Evolutionary conservation across 345 rosid species (phyloP).

Genomic region (rapeseed (Brassica napus)): Da-Ae NC_063446.1:9853501-9854000

Average conservation of each 20-base stretch:
- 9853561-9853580: background rate
- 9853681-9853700: background rate
- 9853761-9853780: too few species aligned
- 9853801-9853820: too few species aligned
- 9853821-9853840: too few species aligned
- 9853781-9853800: too few species aligned
- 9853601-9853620: background rate
- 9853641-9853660: background rate
- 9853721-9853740: background rate
- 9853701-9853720: background rate
- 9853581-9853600: background rate
- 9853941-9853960: too few species aligned
- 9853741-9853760: background rate
- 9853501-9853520: background rate
- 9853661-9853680: background rate
- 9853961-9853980: too few species aligned
- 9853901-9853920: too few species aligned
- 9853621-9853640: background rate
- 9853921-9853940: too few species aligned
- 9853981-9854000: too few species aligned
- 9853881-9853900: too few species aligned
- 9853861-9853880: too few species aligned
- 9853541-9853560: background rate
- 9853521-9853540: background rate
- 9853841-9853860: too few species aligned